Evolutionary conservation across 768 basidiomycete genomes (phyloP).

Genomic region (Rhizopogon vesiculosus): DNA sequence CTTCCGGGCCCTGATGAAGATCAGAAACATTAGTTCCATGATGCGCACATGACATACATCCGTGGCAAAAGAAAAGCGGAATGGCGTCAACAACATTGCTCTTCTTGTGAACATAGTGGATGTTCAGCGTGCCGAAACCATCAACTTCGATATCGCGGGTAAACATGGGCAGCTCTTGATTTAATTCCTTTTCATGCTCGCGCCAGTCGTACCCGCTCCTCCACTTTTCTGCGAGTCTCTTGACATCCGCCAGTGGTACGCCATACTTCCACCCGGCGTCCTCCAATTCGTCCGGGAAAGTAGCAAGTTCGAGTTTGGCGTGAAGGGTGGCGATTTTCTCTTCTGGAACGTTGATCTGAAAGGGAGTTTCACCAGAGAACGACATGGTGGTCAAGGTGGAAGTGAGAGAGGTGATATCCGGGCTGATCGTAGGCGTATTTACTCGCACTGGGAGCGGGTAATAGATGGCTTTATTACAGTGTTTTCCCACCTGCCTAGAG

Average conservation of each 20-base stretch:
- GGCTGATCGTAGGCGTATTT: too few species aligned
- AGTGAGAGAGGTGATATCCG: neutral
- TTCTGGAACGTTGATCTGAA: conserved; percentile 45
- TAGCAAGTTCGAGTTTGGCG: conserved; percentile 41
- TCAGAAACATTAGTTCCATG: neutral
- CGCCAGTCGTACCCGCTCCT: conserved; percentile 52
- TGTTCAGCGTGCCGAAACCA: conserved; percentile 41
- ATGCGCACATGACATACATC: conserved; percentile 30
- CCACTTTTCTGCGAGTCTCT: conserved; percentile 47
- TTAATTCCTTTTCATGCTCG: conserved; percentile 44
- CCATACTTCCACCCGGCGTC: conserved; percentile 49
- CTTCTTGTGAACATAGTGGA: conserved; percentile 56
- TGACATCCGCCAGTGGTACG: conserved; percentile 42
- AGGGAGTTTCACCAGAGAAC: conserved; percentile 29
- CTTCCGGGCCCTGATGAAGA: conserved; percentile 54
- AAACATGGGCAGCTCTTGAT: conserved; percentile 28
- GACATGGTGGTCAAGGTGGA: conserved; percentile 13
- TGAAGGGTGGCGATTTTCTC: conserved; percentile 33
- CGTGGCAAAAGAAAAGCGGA: conserved; percentile 57
- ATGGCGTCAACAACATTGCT: conserved; percentile 41
- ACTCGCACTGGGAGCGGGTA: too few species aligned
- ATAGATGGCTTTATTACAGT: too few species aligned
- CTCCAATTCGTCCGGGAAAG: conserved; percentile 56
- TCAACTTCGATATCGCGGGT: conserved; percentile 46
- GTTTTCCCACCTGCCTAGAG: too few species aligned